A percentile compares a stretch with the other conserved stretches of the same genome.
phyloP scores from a whole-genome alignment of 106 monocot genomes.

The Chionographis japonica region DNA sequence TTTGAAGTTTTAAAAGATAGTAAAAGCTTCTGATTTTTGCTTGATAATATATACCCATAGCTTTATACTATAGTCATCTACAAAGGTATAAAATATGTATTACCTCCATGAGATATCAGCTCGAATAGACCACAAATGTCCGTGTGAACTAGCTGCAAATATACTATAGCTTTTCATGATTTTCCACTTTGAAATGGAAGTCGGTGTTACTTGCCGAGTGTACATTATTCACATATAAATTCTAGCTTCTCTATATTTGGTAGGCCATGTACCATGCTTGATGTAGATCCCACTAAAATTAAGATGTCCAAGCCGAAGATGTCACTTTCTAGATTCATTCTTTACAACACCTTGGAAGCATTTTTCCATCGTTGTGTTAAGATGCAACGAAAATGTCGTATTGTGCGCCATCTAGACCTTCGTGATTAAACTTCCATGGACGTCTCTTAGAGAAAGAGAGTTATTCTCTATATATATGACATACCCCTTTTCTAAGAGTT shows the following conservation, averaged over 20 bases:
- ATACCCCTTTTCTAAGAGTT: constrained; percentile 6
- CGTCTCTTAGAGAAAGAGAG: not conserved
- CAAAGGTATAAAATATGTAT: constrained; percentile 2
- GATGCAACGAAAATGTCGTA: not conserved
- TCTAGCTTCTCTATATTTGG: not conserved
- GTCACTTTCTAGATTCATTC: constrained; percentile 1
- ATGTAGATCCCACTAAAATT: not conserved
- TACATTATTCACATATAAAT: not conserved
- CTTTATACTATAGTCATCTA: constrained; percentile 18
- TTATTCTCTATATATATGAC: not conserved
- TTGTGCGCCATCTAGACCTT: not conserved
- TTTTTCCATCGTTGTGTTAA: not conserved
- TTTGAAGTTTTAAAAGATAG: constrained; percentile 3
- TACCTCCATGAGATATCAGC: not conserved
- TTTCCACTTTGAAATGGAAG: not conserved
- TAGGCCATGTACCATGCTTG: not conserved
- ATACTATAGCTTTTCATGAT: not conserved
- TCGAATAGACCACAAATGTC: constrained; percentile 2
- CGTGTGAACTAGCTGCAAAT: not conserved
- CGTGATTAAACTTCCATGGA: not conserved
- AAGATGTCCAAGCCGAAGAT: constrained; percentile 2
- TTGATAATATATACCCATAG: constrained; percentile 1
- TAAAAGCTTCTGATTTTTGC: not conserved
- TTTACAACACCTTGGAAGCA: not conserved
- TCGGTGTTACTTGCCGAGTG: not conserved